Evolutionary conservation across 257 asterid species (phyloP), one percentile per base, ranked within the genome.

Genomic region (Verbena officinalis): DNA sequence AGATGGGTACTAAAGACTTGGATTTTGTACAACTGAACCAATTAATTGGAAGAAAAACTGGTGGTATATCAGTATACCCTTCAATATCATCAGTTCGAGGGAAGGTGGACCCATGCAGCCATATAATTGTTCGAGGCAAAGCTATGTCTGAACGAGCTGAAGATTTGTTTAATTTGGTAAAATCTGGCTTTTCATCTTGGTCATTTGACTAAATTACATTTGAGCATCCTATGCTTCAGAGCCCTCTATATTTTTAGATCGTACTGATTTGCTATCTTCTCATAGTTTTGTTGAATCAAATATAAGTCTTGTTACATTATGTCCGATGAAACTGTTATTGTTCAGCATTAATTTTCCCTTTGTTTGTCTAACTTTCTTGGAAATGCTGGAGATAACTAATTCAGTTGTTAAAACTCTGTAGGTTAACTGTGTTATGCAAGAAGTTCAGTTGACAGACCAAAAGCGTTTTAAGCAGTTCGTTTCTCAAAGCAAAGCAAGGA

Each of bases 401-500:
- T 23, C 56, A 34, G 21, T 50, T 22, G 65, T 60, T 19, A 23
- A 55, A 68, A 71, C 59, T 72, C 69, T 60, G 63, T 79, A 94
- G 99, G 86, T 86, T 55, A 94, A 86, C 70, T 23, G 91, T 68
- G 81, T 94, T 70, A 77, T 94, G 73, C 99, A 86, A 81, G 99
- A 94, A 77, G 99, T 94, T 79, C 85, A 90, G 54, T 81, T 94
- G 65, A 88, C 94, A 0, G 96, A 94, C 80, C 96, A 90, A 78
- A 90, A 86, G 81, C 90, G 99, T 60, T 94, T 94, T 75, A 90
- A 86, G 89, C 97, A 90, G 79, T 94, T 94, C 76, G 99, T 90
- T 76, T 83, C 95, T 58, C 99, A 94, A 73, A 88, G 99, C 95
- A 90, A 79, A 86, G 94, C 97, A 20, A 83, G 93, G 78, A 90